Evolutionary conservation across 2,329 filamentous ascomycete species (phyloP).

Genomic region (Paraconiothyrium brasiliense): DNA sequence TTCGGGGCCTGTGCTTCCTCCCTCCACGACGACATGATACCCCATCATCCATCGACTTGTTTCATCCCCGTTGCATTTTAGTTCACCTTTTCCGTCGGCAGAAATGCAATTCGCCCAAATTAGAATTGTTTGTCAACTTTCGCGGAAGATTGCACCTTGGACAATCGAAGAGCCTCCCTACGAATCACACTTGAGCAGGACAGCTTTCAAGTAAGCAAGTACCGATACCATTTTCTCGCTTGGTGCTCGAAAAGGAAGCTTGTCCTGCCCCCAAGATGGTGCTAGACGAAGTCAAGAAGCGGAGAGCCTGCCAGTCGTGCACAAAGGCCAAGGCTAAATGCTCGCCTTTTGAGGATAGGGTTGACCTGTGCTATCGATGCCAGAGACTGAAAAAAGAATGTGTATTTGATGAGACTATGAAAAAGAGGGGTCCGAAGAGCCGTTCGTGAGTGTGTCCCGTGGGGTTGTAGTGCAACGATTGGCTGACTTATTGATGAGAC

Average conservation of each 20-base stretch:
- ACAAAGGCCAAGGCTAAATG: constrained; percentile 37
- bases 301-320: constrained; percentile 34
- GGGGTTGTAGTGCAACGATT: neutral
- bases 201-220: neutral
- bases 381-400: constrained; percentile 34
- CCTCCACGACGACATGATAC: neutral
- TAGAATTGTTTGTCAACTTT: neutral
- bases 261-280: constrained; percentile 13
- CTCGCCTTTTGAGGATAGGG: constrained; percentile 24
- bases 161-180: neutral
- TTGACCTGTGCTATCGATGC: constrained; percentile 32
- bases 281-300: constrained; percentile 26
- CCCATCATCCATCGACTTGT: neutral
- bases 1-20: constrained; percentile 2
- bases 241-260: neutral
- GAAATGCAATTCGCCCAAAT: neutral
- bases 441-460: constrained; percentile 31
- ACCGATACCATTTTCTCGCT: neutral
- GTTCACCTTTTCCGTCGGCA: constrained; percentile 11
- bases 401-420: constrained; percentile 25
- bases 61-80: neutral
- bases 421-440: constrained; percentile 30
- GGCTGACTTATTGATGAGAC: constrained; percentile 22
- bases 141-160: neutral
- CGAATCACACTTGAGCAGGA: neutral